Conservation (phyloP, 352 stramenopile genomes). For the Pythium aquatile region DNA sequence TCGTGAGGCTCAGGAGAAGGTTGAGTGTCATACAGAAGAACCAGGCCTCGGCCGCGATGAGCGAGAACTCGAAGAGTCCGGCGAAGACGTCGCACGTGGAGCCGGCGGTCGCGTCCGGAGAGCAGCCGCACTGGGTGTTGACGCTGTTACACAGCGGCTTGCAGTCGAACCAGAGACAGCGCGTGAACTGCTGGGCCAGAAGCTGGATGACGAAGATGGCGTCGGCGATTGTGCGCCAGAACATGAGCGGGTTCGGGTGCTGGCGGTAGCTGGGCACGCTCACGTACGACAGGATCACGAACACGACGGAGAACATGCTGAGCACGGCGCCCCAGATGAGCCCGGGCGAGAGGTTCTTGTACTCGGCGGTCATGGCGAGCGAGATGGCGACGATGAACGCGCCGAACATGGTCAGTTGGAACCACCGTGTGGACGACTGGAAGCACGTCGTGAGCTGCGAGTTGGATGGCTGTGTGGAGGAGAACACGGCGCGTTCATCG, state of each 20-base stretch:
- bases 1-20: constrained; percentile 83
- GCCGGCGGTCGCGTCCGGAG: constrained; percentile 35
- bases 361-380: constrained; percentile 57
- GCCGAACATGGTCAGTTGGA: constrained; percentile 84
- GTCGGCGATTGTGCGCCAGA: constrained; percentile 87
- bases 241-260: constrained; percentile 87
- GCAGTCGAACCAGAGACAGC: constrained; percentile 80
- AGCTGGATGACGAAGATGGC: constrained; percentile 82
- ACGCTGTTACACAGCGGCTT: constrained; percentile 64
- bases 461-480: not conserved
- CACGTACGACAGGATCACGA: constrained; percentile 82
- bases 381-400: constrained; percentile 63
- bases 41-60: constrained; percentile 84
- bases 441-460: constrained; percentile 48
- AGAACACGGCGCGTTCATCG: not conserved
- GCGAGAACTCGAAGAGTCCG: constrained; percentile 81
- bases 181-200: constrained; percentile 76
- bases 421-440: constrained; percentile 76
- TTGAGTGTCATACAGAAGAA: constrained; percentile 91
- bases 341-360: constrained; percentile 76
- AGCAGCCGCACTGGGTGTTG: constrained; percentile 81
- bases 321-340: constrained; percentile 85
- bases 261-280: constrained; percentile 79
- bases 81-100: constrained; percentile 73
- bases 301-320: constrained; percentile 83